Conservation (phyloP, 2,329 filamentous ascomycete genomes). For the Chrysoporthe austroafricana region DNA sequence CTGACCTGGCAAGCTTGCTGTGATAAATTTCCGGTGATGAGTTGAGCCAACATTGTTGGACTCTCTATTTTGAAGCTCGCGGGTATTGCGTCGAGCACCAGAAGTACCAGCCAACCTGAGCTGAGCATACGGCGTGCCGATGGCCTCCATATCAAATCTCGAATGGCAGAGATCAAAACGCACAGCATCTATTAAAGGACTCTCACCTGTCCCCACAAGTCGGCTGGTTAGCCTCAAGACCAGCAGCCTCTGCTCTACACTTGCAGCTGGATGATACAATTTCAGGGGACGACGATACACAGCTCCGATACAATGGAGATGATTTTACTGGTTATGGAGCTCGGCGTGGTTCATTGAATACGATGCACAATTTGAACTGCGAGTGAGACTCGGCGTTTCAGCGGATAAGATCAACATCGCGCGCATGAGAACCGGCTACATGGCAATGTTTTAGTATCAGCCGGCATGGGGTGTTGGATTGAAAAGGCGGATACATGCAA, state of each 20-base stretch:
- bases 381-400: neutral
- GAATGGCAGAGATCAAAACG: neutral
- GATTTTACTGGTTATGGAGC: neutral
- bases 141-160: neutral
- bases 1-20: constrained; percentile 36
- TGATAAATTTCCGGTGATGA: constrained; percentile 37
- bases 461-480: neutral
- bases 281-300: neutral
- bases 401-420: neutral
- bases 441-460: too few species aligned
- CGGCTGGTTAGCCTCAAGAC: too few species aligned
- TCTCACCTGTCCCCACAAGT: neutral
- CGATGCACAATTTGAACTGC: neutral
- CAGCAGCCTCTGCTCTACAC: neutral
- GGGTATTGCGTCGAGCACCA: too few species aligned
- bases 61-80: neutral
- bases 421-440: neutral
- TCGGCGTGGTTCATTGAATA: neutral
- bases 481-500: neutral
- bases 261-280: neutral
- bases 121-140: neutral
- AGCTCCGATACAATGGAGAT: neutral
- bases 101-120: neutral
- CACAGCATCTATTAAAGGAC: neutral
- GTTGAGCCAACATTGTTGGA: neutral